Evolutionary conservation across 2,329 filamentous ascomycete genomes (phyloP), one percentile per base, ranked within the genome.

Genomic region (Aureobasidium subglaciale): DNA sequence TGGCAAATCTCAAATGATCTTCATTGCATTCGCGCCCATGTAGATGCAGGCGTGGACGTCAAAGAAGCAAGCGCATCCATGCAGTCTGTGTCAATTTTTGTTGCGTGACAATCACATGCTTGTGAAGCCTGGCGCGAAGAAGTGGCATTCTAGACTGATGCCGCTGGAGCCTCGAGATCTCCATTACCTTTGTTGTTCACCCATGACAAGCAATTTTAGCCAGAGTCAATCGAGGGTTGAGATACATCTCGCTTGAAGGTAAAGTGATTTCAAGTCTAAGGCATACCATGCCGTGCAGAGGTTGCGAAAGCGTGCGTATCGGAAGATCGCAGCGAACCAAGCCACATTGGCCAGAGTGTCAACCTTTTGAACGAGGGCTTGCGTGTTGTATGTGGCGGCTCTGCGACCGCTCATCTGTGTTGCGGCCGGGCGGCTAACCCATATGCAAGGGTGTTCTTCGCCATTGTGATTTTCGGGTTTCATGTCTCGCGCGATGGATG

Each of bases 21-120:
- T 40, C 48, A 32, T 30, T 52, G 48, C 48, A 20, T 52, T 20
- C 24, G 34, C 48, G 48, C 48, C 34, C 35, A 52, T 40, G 48
- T 35, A n/a, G 35, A 52, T 40, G 48, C 48, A n/a, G 35, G 35
- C 16, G n/a, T 24, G 13, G 15, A 10, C 38, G 27, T 53, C 9
- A 25, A 13, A 3, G 18, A 27, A 53, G 49, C 27, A 41, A 29
- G 16, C 37, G 37, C 35, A 10, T 42, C 5, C 37, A 24, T 53
- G 49, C 49, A 53, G 49, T 42, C 49, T 53, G 37, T 53, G 49
- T n/a, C n/a, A 5, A 9, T 16, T 18, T 29, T 20, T 22, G n/a
- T 40, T 13, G 45, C 27, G 46, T 30, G 35, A 52, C 35, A 18
- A 29, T 48, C 18, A 2, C 30, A 11, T 25, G 45, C 18, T 6